phyloP scores from a whole-genome alignment of 192 early-diverging fungal species.

The Rhizoclosmatium globosum region DNA sequence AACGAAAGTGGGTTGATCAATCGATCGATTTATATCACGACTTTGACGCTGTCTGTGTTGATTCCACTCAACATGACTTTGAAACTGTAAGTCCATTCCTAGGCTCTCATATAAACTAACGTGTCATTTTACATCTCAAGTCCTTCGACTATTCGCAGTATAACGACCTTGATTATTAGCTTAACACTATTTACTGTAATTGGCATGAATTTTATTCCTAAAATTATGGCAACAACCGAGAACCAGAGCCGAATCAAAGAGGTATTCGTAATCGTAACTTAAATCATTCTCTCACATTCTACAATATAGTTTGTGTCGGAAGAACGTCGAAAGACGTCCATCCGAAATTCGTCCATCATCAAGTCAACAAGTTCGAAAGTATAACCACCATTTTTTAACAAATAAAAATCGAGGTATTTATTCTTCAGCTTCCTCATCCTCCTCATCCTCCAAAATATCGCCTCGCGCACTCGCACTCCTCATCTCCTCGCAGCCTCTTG shows the following conservation, averaged over 20 bases:
- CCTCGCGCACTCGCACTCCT: neutral
- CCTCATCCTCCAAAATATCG: neutral
- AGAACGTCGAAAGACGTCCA: neutral
- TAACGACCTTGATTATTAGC: slow-evolving; percentile 9
- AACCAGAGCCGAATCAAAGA: neutral
- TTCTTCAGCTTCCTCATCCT: slow-evolving; percentile 8
- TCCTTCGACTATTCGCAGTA: slow-evolving; percentile 20
- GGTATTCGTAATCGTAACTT: too few species aligned
- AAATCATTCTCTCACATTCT: neutral
- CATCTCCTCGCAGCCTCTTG: too few species aligned
- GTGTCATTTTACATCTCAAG: neutral
- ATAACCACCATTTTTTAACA: neutral
- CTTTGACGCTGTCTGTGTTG: slow-evolving; percentile 23
- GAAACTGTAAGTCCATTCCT: neutral
- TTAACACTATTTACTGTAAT: slow-evolving; percentile 20
- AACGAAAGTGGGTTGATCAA: slow-evolving; percentile 34
- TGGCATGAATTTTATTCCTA: slow-evolving; percentile 32
- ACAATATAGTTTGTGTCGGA: neutral
- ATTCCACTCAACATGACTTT: slow-evolving; percentile 29
- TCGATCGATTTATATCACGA: slow-evolving; percentile 26
- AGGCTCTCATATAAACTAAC: neutral
- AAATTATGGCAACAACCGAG: slow-evolving; percentile 4
- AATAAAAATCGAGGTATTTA: neutral
- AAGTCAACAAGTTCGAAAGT: neutral
- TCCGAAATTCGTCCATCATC: neutral